These are phyloP conservation scores for Irpex lacteus DNA, from an alignment of 1,284 basidiomycete genomes.

Conservation along the genomic window DNA sequence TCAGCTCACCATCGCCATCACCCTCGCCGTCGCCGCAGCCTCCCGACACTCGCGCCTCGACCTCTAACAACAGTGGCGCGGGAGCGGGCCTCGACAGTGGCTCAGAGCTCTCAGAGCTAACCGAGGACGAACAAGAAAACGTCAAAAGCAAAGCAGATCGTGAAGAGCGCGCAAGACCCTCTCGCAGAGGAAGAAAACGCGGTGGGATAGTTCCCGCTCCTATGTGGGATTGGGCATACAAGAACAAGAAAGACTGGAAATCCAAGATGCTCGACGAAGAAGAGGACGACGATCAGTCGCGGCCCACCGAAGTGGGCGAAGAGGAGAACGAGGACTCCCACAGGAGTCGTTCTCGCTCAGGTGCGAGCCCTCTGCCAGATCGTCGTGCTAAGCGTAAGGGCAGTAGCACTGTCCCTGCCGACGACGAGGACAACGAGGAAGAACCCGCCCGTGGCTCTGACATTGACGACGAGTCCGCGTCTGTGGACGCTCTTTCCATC, in stretches of 20 bases:
- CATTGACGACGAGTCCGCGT: conserved; percentile 31
- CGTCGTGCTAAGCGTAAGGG: conserved; percentile 10
- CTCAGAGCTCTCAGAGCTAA: conserved; percentile 78
- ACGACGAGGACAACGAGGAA: conserved; percentile 18
- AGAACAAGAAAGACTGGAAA: conserved; percentile 32
- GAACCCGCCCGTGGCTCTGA: conserved; percentile 21
- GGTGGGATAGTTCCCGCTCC: conserved; percentile 66
- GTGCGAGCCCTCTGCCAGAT: conserved; percentile 8
- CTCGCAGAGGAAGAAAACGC: conserved; percentile 47
- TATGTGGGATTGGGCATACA: conserved; percentile 79
- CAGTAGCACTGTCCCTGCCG: conserved; percentile 10
- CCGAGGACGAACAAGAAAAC: conserved; percentile 69
- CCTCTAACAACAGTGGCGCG: conserved; percentile 24
- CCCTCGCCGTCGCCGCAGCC: conserved; percentile 32
- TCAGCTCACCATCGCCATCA: conserved; percentile 54
- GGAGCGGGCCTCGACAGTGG: conserved; percentile 50
- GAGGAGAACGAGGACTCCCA: conserved; percentile 58
- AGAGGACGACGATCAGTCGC: conserved; percentile 45
- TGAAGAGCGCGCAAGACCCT: conserved; percentile 14
- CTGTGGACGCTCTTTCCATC: conserved; percentile 20
- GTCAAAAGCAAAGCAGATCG: conserved; percentile 24
- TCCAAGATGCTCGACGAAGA: conserved; percentile 50
- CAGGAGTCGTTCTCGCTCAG: conserved; percentile 19
- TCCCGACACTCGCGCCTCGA: conserved; percentile 15
- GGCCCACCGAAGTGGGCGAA: conserved; percentile 57